A percentile compares a stretch with the other conserved stretches of the same genome.
Conservation (phyloP, 495 filamentous ascomycete genomes). For the Aspergillus ellipticus region DNA sequence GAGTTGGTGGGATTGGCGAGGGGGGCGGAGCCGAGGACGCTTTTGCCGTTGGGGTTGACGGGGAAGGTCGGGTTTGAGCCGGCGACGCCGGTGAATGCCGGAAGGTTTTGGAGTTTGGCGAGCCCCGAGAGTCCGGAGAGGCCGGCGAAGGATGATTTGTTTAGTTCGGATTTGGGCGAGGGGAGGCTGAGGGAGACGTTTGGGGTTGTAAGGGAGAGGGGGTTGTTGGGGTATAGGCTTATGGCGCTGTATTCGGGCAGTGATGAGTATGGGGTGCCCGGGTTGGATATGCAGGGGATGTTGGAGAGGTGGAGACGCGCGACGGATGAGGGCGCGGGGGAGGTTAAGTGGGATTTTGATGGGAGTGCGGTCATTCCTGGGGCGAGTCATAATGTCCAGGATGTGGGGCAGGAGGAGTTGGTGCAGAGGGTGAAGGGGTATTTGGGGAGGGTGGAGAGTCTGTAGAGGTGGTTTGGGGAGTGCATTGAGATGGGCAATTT, state of each 20-base stretch:
- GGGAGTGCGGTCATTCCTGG: conserved; percentile 54
- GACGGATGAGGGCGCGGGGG: conserved; percentile 37
- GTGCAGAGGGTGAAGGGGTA: conserved; percentile 54
- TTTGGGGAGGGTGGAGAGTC: conserved; percentile 41
- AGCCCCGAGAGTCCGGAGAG: conserved; percentile 49
- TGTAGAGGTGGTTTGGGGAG: neutral
- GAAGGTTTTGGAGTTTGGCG: conserved; percentile 63
- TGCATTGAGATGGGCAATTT: too few relatives aligned
- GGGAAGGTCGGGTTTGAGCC: conserved; percentile 43
- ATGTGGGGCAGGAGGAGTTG: conserved; percentile 47
- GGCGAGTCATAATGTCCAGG: conserved; percentile 60
- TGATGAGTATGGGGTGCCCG: conserved; percentile 67
- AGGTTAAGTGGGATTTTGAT: conserved; percentile 47
- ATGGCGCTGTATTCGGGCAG: conserved; percentile 59
- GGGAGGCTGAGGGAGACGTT: conserved; percentile 58
- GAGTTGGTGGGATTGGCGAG: conserved; percentile 51
- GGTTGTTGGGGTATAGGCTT: conserved; percentile 49
- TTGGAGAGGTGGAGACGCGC: conserved; percentile 67
- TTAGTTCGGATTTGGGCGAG: conserved; percentile 72
- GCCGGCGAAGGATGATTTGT: conserved; percentile 80
- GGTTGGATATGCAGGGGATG: conserved; percentile 60
- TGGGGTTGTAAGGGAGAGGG: conserved; percentile 53
- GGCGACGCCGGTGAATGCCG: conserved; percentile 51
- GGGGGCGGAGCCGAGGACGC: conserved; percentile 33
- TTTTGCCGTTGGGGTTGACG: conserved; percentile 53